These are phyloP conservation scores for Lactarius akahatsu DNA, from an alignment of 768 basidiomycete species.

Conservation along the genomic window DNA sequence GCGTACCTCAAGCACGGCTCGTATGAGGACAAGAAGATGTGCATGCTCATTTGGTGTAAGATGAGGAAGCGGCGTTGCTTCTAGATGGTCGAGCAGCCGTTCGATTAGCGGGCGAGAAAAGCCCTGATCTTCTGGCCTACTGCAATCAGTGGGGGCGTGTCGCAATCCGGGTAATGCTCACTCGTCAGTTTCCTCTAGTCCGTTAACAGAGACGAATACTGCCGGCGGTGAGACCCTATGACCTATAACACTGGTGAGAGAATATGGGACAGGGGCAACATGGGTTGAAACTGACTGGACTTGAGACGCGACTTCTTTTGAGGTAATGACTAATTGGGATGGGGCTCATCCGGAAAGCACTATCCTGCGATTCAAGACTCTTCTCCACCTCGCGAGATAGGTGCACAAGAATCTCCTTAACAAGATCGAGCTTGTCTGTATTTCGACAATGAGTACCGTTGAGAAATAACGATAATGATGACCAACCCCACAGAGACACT, in stretches of 20 bases:
- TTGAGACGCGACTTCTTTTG: slow-evolving; percentile 38
- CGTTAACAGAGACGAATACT: slow-evolving; percentile 53
- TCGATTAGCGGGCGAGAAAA: slow-evolving; percentile 64
- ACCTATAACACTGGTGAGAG: slow-evolving; percentile 19
- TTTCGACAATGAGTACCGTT: not conserved
- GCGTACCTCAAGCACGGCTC: slow-evolving; percentile 81
- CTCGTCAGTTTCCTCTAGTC: slow-evolving; percentile 45
- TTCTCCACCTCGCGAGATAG: slow-evolving; percentile 51
- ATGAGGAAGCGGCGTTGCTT: slow-evolving; percentile 62
- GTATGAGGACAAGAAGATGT: slow-evolving; percentile 78
- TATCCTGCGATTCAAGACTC: slow-evolving; percentile 30
- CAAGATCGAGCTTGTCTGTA: slow-evolving; percentile 79
- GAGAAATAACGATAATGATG: not conserved
- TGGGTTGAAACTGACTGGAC: slow-evolving; percentile 19
- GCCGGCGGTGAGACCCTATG: slow-evolving; percentile 35
- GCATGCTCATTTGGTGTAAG: slow-evolving; percentile 80
- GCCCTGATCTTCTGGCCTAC: slow-evolving; percentile 47
- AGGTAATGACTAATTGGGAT: slow-evolving; percentile 61
- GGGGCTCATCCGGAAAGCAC: slow-evolving; percentile 42
- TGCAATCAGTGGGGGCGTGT: slow-evolving; percentile 7
- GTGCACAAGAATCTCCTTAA: slow-evolving; percentile 75
- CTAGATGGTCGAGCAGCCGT: slow-evolving; percentile 62
- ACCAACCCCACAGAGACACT: slow-evolving; percentile 90
- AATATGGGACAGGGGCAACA: slow-evolving; percentile 1
- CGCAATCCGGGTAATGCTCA: slow-evolving; percentile 35